A percentile compares a stretch with the other conserved stretches of the same genome.
These are phyloP conservation scores for Apiotrichum laibachii DNA, from an alignment of 1,284 basidiomycete genomes.

Conservation along the genomic window DNA sequence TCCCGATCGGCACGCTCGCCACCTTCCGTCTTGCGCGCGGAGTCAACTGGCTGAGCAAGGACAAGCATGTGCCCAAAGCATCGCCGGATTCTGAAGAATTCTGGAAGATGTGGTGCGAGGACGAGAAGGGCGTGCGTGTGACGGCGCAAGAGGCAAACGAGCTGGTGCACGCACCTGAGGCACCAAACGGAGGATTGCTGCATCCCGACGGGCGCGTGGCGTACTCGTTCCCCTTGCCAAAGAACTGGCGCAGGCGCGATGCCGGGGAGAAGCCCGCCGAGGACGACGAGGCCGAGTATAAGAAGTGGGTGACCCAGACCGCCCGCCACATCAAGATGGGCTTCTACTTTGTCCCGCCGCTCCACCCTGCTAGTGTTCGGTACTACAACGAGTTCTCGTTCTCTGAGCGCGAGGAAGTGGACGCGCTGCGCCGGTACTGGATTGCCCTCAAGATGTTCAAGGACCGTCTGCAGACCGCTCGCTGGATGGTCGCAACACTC, in stretches of 20 bases:
- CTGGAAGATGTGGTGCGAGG: slow-evolving; percentile 47
- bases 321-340: slow-evolving; percentile 9
- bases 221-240: slow-evolving; percentile 27
- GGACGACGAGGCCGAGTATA: slow-evolving; percentile 5
- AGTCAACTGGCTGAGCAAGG: slow-evolving; percentile 29
- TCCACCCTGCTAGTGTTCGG: slow-evolving; percentile 32
- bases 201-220: slow-evolving; percentile 33
- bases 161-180: slow-evolving; percentile 18
- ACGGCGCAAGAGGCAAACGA: slow-evolving; percentile 22
- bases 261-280: slow-evolving; percentile 8
- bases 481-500: slow-evolving; percentile 60
- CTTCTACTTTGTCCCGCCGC: slow-evolving; percentile 35
- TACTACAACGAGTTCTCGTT: slow-evolving; percentile 35
- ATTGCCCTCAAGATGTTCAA: slow-evolving; percentile 49
- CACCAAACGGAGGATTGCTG: slow-evolving; percentile 23
- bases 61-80: slow-evolving; percentile 28
- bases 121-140: slow-evolving; percentile 29
- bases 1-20: slow-evolving; percentile 43
- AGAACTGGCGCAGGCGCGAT: slow-evolving; percentile 5
- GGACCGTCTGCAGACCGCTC: slow-evolving; percentile 56
- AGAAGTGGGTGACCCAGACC: slow-evolving; percentile 2
- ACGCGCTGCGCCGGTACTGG: slow-evolving; percentile 52
- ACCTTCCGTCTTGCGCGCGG: slow-evolving; percentile 27
- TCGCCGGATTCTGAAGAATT: slow-evolving; percentile 41
- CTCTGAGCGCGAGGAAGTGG: slow-evolving; percentile 55